Evolutionary conservation across 306 rosid species (phyloP).

Genomic region (Ziziphus jujuba): DNA sequence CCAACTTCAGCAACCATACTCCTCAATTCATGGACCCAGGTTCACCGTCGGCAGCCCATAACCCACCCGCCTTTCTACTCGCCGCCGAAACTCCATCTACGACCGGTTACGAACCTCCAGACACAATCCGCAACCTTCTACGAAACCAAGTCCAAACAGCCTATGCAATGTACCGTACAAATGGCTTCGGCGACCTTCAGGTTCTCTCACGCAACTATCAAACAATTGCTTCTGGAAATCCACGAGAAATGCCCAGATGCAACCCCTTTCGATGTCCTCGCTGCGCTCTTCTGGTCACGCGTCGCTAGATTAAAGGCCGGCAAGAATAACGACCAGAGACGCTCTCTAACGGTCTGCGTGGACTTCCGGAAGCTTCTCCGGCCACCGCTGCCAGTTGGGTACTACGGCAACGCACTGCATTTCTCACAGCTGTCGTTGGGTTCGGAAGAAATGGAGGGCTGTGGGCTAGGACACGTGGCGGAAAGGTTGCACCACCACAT

Average conservation of each 20-base stretch:
- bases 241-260: conserved; percentile 32
- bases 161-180: background rate
- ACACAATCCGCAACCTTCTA: conserved; percentile 18
- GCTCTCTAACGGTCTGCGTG: conserved; percentile 46
- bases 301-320: conserved; percentile 31
- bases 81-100: background rate
- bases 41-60: conserved; percentile 29
- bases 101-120: conserved; percentile 9
- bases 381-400: conserved; percentile 34
- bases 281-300: conserved; percentile 60
- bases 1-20: conserved; percentile 41
- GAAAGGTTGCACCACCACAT: conserved; percentile 39
- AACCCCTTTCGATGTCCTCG: conserved; percentile 62
- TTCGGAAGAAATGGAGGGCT: conserved; percentile 12
- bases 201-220: conserved; percentile 46
- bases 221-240: conserved; percentile 26
- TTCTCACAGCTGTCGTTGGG: conserved; percentile 42
- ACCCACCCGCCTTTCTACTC: conserved; percentile 33
- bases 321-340: conserved; percentile 1
- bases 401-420: conserved; percentile 65
- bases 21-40: conserved; percentile 58
- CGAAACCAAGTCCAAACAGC: conserved; percentile 26
- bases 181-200: conserved; percentile 56
- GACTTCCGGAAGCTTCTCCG: conserved; percentile 41
- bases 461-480: conserved; percentile 24